Percentiles rank a stretch among this genome's conserved stretches.
These are phyloP conservation scores for Amanita muscaria DNA, from an alignment of 768 basidiomycete genomes.

Conservation along the genomic window DNA sequence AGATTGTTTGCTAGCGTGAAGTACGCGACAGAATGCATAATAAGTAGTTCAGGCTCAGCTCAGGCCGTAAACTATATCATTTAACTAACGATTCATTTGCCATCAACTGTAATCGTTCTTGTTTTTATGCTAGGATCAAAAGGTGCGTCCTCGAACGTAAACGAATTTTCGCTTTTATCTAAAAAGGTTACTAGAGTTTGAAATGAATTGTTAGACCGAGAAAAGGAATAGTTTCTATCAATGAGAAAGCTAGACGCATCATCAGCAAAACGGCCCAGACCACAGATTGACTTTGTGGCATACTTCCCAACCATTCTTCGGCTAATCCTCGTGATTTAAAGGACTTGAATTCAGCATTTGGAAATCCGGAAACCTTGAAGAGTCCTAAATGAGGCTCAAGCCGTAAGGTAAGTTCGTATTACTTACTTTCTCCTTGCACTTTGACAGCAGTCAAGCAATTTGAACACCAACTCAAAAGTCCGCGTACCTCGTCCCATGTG, in stretches of 20 bases:
- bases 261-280: neutral
- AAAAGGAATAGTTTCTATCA: too few species aligned
- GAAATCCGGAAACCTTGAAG: conserved; percentile 43
- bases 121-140: too few species aligned
- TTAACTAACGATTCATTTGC: too few species aligned
- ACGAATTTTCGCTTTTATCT: too few species aligned
- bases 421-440: conserved; percentile 41
- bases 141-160: too few species aligned
- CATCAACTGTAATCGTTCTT: too few species aligned
- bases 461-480: neutral
- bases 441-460: conserved; percentile 13
- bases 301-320: conserved; percentile 40
- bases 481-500: conserved; percentile 51
- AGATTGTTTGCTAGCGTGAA: too few species aligned
- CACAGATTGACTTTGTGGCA: conserved; percentile 7
- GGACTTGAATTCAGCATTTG: conserved; percentile 43
- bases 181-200: too few species aligned
- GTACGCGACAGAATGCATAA: too few species aligned
- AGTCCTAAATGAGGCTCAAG: neutral
- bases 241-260: conserved; percentile 4
- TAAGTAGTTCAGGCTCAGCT: too few species aligned
- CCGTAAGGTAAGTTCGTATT: neutral
- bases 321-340: conserved; percentile 39
- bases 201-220: too few species aligned
- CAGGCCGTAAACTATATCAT: too few species aligned